Evolutionary conservation across 352 stramenopile species (phyloP).

Genomic region (Phytophthora sp.): DNA sequence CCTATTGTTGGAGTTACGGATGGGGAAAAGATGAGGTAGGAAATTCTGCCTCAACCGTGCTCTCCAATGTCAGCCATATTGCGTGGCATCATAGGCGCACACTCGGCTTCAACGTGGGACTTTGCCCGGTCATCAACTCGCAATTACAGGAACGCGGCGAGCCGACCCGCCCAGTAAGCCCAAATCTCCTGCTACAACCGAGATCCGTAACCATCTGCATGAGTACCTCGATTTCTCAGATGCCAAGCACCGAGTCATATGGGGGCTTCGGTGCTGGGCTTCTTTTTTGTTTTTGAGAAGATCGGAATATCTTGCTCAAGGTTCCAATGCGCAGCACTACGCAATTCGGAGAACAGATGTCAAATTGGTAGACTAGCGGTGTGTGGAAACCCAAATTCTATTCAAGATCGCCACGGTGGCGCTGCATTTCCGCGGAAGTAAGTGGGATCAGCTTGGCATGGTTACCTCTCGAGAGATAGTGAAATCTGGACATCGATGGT

Average conservation of each 20-base stretch:
- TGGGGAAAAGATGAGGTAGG: conserved; percentile 2
- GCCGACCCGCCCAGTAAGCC: too few relatives aligned
- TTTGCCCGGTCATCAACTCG: too few relatives aligned
- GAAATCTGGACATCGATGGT: conserved; percentile 5
- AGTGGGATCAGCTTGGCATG: background rate
- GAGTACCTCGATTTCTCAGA: background rate
- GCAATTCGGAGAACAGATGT: background rate
- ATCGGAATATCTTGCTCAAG: background rate
- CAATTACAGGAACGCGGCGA: too few relatives aligned
- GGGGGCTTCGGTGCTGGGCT: background rate
- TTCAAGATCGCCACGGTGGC: background rate
- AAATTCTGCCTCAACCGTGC: conserved; percentile 30
- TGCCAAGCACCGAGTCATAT: background rate
- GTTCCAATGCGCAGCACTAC: background rate
- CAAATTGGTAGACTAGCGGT: background rate
- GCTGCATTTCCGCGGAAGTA: background rate
- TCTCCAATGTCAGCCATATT: conserved; percentile 35
- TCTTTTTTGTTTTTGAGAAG: background rate
- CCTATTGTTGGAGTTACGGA: conserved; percentile 12
- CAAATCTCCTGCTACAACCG: too few relatives aligned
- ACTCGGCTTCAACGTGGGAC: conserved; percentile 27
- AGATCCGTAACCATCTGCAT: too few relatives aligned
- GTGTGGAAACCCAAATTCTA: background rate
- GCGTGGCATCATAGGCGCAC: conserved; percentile 17
- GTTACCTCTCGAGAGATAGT: background rate